Conservation (phyloP, 129 eudicot genomes). For the Kitagawia praeruptora region DNA sequence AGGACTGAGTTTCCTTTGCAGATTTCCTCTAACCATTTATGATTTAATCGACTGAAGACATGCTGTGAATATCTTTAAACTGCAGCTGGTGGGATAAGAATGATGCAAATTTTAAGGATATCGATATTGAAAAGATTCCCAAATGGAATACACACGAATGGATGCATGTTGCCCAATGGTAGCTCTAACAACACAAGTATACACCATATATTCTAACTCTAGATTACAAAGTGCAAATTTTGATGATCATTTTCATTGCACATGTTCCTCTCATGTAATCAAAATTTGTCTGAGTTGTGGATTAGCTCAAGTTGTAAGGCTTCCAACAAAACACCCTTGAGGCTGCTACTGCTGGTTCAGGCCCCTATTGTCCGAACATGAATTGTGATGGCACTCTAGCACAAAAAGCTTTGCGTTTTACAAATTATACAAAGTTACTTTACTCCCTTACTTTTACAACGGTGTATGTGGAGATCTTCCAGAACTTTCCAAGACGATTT, state of each 20-base stretch:
- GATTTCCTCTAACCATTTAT: too few relatives aligned
- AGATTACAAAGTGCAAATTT: background rate
- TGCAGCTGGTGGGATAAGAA: too few relatives aligned
- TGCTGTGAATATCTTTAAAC: too few relatives aligned
- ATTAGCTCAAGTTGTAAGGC: background rate
- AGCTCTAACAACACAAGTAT: background rate
- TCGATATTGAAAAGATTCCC: background rate
- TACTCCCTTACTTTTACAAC: background rate
- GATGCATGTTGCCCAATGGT: background rate
- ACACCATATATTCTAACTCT: background rate
- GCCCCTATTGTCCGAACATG: background rate
- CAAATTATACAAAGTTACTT: background rate
- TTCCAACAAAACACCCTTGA: background rate
- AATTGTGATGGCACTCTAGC: background rate
- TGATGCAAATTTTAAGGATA: background rate
- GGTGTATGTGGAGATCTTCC: slow-evolving; percentile 45
- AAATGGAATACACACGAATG: background rate
- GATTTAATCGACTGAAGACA: too few relatives aligned
- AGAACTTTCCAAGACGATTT: slow-evolving; percentile 59
- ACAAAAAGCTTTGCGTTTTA: background rate
- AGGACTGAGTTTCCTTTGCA: too few relatives aligned
- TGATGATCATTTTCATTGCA: background rate
- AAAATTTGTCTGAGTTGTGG: background rate
- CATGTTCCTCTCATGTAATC: background rate
- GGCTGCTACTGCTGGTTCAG: background rate